Conservation (phyloP, 169 alveolate genomes). For the Plasmodium berghei region DNA sequence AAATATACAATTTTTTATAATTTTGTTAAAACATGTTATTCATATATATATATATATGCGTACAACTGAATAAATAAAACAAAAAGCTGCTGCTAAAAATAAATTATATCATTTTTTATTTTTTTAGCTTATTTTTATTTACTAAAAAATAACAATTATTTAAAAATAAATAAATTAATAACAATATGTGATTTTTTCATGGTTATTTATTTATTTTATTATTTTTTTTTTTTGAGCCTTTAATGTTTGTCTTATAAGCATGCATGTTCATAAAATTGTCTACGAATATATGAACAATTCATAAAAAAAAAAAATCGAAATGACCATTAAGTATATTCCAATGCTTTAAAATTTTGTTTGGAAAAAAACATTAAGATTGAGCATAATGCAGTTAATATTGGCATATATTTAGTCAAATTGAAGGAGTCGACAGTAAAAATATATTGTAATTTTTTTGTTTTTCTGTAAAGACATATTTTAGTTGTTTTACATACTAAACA, state of each 20-base stretch:
- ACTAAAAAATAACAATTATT: not conserved
- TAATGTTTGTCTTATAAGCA: conserved; percentile 12
- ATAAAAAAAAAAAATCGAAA: conserved; percentile 13
- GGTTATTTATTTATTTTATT: conserved; percentile 3
- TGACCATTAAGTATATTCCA: not conserved
- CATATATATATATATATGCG: no score
- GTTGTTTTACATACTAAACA: no score
- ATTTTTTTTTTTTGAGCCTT: conserved; percentile 8
- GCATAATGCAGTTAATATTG: no score
- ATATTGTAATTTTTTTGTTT: no score
- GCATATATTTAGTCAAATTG: no score
- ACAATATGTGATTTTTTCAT: not conserved
- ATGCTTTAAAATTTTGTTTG: no score
- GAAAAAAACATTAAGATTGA: no score
- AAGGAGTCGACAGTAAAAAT: no score
- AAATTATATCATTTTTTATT: not conserved
- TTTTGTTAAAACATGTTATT: no score
- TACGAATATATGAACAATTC: conserved; percentile 54
- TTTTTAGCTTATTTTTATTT: not conserved
- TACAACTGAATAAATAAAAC: not conserved
- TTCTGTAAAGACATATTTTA: no score
- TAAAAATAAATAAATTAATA: not conserved
- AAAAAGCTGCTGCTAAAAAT: not conserved
- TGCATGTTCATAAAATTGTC: conserved; percentile 62
- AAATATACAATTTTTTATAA: no score